Base-by-base conservation (phyloP, 495 filamentous ascomycete species). In the Xeromyces bisporus region DNA sequence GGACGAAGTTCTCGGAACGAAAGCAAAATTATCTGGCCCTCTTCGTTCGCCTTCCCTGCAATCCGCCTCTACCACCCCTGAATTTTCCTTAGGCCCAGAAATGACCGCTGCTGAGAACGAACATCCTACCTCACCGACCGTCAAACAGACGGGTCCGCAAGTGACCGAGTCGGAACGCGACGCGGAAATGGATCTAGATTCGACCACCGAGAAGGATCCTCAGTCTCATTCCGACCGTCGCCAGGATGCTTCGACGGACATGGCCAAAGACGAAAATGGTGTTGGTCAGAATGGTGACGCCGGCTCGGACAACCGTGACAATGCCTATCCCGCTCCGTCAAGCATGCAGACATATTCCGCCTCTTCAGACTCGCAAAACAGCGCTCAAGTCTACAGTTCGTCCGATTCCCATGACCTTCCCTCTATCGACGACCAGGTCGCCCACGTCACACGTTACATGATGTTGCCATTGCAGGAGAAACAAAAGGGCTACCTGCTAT, bases 391-490 rank as follows among this genome's bases (percentile, higher is more conserved):
- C 4, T 37, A 44, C 16, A 26, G 33, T 2, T 35, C 45, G 3
- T 16, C 29, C 2, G 23, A 31, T 9, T 34, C 36, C 10, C 29
- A 28, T 32, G 35, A 54, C n/a, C 40, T 48, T 33, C 76, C 72
- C 9, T 55, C 70, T n/a, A 62, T 80, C 37, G 80, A 86, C 29
- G 75, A 83, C 16, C 91, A 94, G 41, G 69, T 92, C 26, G 63
- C 63, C 14, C 64, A 68, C 6, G 80, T 97, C 10, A 55, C 66
- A 31, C 60, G 63, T 11, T 58, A 73, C 27, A 54, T 58, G 31
- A 46, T 64, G 27, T 46, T 55, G 4, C 60, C 65, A 4, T 48
- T 75, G 17, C 41, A 67, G 35, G 80, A 87, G 30, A 75, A 76
- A 9, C 70, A 81, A 37, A 67, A 72, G 38, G 80, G 73, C 17